Evolutionary conservation across 495 filamentous ascomycete species (phyloP).

Genomic region (Annulohypoxylon nitens): DNA sequence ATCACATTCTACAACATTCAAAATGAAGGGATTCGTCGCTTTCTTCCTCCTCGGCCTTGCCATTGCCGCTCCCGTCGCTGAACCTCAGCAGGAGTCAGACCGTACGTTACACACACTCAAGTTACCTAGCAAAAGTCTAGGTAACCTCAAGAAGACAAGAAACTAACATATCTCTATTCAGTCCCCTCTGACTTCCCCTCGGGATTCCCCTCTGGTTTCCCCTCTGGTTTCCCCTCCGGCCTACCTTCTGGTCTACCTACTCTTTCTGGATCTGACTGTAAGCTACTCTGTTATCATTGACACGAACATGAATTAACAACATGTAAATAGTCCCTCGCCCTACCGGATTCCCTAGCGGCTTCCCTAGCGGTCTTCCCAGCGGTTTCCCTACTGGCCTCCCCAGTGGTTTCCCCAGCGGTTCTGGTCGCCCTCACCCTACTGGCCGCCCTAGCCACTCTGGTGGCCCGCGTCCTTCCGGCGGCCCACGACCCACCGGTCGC

Average conservation of each 20-base stretch:
- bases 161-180: constrained; percentile 15
- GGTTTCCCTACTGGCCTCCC: constrained; percentile 18
- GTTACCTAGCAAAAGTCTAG: background rate
- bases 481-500: background rate
- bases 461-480: constrained; percentile 16
- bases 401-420: constrained; percentile 15
- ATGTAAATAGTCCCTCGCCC: constrained; percentile 20
- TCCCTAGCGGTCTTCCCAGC: constrained; percentile 11
- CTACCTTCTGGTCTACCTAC: constrained; percentile 25
- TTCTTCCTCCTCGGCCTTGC: constrained; percentile 40
- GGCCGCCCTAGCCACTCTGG: constrained; percentile 1
- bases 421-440: constrained; percentile 12
- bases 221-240: constrained; percentile 20
- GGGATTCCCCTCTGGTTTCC: constrained; percentile 5
- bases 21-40: constrained; percentile 43
- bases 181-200: constrained; percentile 22
- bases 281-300: background rate
- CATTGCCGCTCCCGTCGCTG: constrained; percentile 28
- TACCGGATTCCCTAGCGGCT: constrained; percentile 17
- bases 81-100: constrained; percentile 7
- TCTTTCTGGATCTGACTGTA: constrained; percentile 29
- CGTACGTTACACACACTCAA: constrained; percentile 2
- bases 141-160: background rate
- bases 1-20: constrained; percentile 3
- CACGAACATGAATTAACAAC: constrained; percentile 3